Conservation (phyloP, 768 basidiomycete genomes). For the Suillus subaureus region DNA sequence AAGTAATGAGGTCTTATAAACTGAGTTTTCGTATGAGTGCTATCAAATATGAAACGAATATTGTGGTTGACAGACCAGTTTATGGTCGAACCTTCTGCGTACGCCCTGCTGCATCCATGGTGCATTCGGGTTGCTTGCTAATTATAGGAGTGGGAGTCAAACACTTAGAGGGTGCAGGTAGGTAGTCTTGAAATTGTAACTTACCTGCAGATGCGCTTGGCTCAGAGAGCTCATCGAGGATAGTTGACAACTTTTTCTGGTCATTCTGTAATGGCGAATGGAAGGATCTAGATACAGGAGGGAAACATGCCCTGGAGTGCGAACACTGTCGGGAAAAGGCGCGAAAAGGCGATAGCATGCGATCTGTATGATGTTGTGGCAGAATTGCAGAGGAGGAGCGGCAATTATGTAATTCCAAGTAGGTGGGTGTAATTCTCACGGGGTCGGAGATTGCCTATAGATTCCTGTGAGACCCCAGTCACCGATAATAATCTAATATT, state of each 20-base stretch:
- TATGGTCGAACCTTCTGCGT: constrained; percentile 29
- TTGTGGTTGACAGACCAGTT: constrained; percentile 20
- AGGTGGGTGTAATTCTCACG: background rate
- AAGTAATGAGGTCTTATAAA: constrained; percentile 51
- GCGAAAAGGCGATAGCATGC: constrained; percentile 17
- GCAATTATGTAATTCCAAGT: background rate
- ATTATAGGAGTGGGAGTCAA: no score
- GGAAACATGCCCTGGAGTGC: background rate
- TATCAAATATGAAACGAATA: background rate
- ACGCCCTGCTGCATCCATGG: constrained; percentile 26
- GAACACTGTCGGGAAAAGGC: constrained; percentile 13
- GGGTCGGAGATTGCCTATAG: constrained; percentile 15
- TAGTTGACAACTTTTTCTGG: constrained; percentile 24
- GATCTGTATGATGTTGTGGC: constrained; percentile 3
- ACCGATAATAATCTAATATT: constrained; percentile 1
- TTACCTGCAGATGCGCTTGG: constrained; percentile 14
- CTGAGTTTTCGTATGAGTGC: constrained; percentile 28
- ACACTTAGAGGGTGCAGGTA: no score
- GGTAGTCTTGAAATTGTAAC: background rate
- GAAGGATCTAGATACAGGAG: constrained; percentile 6
- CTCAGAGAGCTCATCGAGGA: constrained; percentile 21
- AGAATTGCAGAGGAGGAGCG: background rate
- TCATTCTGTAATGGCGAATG: constrained; percentile 21
- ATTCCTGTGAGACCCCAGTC: constrained; percentile 11
- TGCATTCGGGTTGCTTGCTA: background rate